Conservation (phyloP, 148 eudicot genomes). For the Fagopyrum tataricum region DNA sequence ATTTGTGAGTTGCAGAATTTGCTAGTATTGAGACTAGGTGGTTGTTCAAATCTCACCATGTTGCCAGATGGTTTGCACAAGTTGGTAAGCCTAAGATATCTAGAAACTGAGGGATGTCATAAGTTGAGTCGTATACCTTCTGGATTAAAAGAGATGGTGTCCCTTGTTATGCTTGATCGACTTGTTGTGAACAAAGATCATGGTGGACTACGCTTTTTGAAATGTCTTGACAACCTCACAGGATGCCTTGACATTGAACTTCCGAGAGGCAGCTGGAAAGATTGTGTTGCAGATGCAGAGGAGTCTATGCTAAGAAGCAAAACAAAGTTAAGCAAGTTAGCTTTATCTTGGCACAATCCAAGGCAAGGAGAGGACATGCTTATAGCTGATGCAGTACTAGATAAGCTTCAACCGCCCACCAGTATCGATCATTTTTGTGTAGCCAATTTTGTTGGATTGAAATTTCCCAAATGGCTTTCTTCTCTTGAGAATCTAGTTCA, state of each 20-base stretch:
- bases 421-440: background rate
- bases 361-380: background rate
- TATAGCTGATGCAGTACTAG: background rate
- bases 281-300: background rate
- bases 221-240: background rate
- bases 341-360: background rate
- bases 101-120: slow-evolving; percentile 16
- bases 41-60: background rate
- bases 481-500: background rate
- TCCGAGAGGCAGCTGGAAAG: background rate
- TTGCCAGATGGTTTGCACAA: slow-evolving; percentile 9
- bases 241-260: background rate
- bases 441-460: background rate
- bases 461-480: background rate
- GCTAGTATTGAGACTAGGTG: slow-evolving; percentile 12
- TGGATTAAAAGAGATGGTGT: slow-evolving; percentile 1
- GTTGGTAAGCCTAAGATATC: slow-evolving; percentile 13
- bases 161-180: slow-evolving; percentile 5
- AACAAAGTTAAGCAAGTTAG: background rate
- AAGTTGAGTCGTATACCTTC: slow-evolving; percentile 15
- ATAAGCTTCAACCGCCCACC: background rate
- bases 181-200: background rate
- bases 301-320: background rate
- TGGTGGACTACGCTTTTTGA: background rate
- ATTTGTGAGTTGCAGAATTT: slow-evolving; percentile 13